Evolutionary conservation across 805 yeast species (phyloP).

Genomic region (Trichomonascus vanleenenianus): DNA sequence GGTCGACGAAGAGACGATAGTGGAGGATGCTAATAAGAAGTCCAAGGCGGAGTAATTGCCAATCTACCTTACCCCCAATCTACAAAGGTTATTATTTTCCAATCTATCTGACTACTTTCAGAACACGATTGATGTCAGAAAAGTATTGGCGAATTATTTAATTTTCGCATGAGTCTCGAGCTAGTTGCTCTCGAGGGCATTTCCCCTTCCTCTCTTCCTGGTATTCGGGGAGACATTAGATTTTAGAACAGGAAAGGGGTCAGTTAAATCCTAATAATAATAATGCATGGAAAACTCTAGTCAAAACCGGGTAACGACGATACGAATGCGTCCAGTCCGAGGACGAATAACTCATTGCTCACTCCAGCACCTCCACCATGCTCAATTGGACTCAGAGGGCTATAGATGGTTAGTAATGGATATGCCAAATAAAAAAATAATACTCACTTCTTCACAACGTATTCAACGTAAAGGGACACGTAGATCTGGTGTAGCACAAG

Average conservation of each 20-base stretch:
- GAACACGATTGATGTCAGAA: neutral
- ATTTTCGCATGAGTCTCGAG: too few species aligned
- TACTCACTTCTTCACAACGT: constrained; percentile 56
- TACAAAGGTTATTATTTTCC: too few species aligned
- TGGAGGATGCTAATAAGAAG: neutral
- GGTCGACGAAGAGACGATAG: neutral
- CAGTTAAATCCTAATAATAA: neutral
- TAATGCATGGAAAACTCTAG: constrained; percentile 1
- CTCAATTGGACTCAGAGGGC: constrained; percentile 50
- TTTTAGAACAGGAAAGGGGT: neutral
- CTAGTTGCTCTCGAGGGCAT: too few species aligned
- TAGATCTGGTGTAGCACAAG: constrained; percentile 51
- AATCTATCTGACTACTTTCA: too few species aligned
- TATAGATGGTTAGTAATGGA: constrained; percentile 11
- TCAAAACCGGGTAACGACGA: constrained; percentile 27
- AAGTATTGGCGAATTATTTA: too few species aligned
- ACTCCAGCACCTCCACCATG: constrained; percentile 46
- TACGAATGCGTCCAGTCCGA: constrained; percentile 45
- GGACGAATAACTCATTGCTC: constrained; percentile 47
- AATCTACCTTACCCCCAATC: too few species aligned
- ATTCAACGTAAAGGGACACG: constrained; percentile 47
- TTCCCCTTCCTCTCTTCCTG: too few species aligned
- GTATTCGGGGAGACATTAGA: neutral
- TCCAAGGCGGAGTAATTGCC: neutral
- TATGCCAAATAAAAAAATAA: constrained; percentile 16